Evolutionary conservation across 129 eudicot genomes (phyloP), one percentile per base, ranked within the genome.

Genomic region (Saposhnikovia divaricata): DNA sequence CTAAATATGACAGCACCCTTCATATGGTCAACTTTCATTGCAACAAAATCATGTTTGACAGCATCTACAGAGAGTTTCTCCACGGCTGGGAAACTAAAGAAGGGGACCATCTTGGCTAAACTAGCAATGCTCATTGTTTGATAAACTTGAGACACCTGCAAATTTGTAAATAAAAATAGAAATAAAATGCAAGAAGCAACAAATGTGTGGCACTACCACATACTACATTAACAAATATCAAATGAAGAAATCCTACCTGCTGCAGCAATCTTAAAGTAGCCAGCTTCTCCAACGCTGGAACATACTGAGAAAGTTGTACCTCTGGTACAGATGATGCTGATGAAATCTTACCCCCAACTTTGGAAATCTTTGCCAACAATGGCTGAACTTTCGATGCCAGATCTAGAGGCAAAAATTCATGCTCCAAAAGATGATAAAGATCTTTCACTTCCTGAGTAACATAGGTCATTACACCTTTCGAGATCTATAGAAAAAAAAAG

Each of bases 1-100:
- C 93, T 85, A 70, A 93, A 93, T 42, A 88, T 42, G 46, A 93
- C 85, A 61, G 91, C 86, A 73, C 91, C 96, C 78, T 89, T 93
- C 87, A 85, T 79, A 69, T 93, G 89, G 83, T 91, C 94, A 77
- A 93, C 79, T 86, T 91, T 93, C 89, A 89, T 85, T 1, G 94
- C 73, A 31, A 93, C 65, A 76, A 91, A 89, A 72, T 78, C 88
- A 77, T 86, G 84, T 45, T 89, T 91, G 53, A 85, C 91, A 39
- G 92, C 98, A 79, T 93, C 96, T 4, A 89, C 98, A 53, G 89
- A 91, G 14, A 93, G 90, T 55, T 87, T 93, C 86, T 93, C 98
- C 31, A 91, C 91, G 37, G 72, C 80, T 0, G 88, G 72, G 74
- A 93, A 91, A 74, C 85, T 89, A 19, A 89, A 91, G 80, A 93